Base-by-base conservation (phyloP, 1,139 yeast genomes). In the Starmera stellimalicola region DNA sequence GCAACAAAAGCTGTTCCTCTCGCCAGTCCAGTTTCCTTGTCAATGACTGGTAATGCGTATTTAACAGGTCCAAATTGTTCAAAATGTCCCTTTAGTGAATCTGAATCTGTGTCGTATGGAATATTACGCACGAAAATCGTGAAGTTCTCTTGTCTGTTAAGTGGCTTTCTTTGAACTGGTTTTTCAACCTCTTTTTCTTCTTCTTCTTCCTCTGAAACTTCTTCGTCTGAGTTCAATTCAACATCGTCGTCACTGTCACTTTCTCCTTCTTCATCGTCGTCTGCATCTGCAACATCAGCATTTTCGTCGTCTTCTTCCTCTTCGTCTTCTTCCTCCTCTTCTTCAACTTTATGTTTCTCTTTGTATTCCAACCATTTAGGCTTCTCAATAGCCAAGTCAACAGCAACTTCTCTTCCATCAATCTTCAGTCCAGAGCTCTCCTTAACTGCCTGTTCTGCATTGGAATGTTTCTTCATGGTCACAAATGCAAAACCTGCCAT, bases 1-100 rank as follows among this genome's bases (percentile, higher is more conserved):
- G 95, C 95, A 29, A 91, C 95, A 54, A 91, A 91, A 0, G 96
- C 99, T 1, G 95, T 81, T 37, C 99, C 99, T 54, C 70, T 83
- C 9, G 98, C 87, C 39, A 84, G 64, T 5, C 94, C 94, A 3
- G 95, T 78, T 37, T 68, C 79, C 51, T 69, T 81, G 53, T 93
- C 99, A 44, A 79, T 68, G 9, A 93, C 98, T 0, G 97, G 96
- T 33, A 91, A 67, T 1, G 98, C 98, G 54, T 87, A 91, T 48
- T 82, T 79, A 22, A 91, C 88, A 8, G 83, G 71, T 8, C 99
- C 99, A 52, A 91, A 87, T 45, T 73, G 70, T 37, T 66, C 60
- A 52, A 91, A 91, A 53, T 91, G 97, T 35, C 77, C 83, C 38
- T 66, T 68, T 29, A 91, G 65, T 1, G 79, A 58, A 37, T 87